A percentile compares a stretch with the other conserved stretches of the same genome.
Conservation (phyloP, 305 asterid genomes). For the Fraxinus albicans region DNA sequence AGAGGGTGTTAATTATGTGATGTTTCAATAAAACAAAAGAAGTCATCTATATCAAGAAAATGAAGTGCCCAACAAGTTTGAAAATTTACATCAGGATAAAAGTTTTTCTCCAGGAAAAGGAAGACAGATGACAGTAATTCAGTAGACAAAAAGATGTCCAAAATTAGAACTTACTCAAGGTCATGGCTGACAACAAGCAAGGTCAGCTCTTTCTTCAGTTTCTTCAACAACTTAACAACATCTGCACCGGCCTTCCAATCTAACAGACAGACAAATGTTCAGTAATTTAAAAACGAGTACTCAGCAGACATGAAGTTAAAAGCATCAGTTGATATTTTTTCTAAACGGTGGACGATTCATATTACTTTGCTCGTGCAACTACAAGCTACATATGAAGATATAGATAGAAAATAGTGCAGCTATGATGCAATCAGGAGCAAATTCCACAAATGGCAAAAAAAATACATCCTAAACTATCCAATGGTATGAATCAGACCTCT, state of each 20-base stretch:
- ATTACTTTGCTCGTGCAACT: background rate
- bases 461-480: background rate
- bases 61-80: background rate
- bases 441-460: background rate
- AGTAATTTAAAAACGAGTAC: slow-evolving; percentile 12
- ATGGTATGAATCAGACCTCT: background rate
- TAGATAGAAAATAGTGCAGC: background rate
- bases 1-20: background rate
- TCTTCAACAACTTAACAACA: slow-evolving; percentile 71
- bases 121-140: slow-evolving; percentile 12
- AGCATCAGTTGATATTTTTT: slow-evolving; percentile 4
- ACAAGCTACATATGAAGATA: background rate
- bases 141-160: slow-evolving; percentile 18
- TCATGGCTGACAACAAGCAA: slow-evolving; percentile 94
- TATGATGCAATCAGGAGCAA: background rate
- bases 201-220: slow-evolving; percentile 76
- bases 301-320: slow-evolving; percentile 12
- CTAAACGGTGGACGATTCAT: background rate
- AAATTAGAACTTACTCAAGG: slow-evolving; percentile 60
- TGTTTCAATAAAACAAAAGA: background rate
- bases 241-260: slow-evolving; percentile 99
- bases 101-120: slow-evolving; percentile 7
- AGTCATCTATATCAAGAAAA: slow-evolving; percentile 6
- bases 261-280: slow-evolving; percentile 26
- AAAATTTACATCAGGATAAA: background rate